phyloP scores from a whole-genome alignment of 2,329 filamentous ascomycete genomes.

The Orbilia brochopaga region DNA sequence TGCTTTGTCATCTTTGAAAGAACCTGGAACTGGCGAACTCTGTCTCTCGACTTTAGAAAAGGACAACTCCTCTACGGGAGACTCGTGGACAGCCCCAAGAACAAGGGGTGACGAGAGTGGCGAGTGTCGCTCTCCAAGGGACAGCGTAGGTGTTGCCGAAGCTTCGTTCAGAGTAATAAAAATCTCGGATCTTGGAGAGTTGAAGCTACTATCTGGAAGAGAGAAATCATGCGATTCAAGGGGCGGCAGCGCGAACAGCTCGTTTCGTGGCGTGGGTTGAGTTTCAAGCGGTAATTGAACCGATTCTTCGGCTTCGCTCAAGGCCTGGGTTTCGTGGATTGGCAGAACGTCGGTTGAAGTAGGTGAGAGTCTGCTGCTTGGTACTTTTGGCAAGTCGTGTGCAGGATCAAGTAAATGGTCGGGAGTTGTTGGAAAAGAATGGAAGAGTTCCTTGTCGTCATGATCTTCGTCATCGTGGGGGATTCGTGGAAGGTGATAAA shows the following conservation, averaged over 20 bases:
- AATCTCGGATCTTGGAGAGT: conserved; percentile 2
- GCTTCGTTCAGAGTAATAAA: background rate
- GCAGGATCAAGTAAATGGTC: background rate
- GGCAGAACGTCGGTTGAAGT: background rate
- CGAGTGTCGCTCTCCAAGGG: conserved; percentile 14
- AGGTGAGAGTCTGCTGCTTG: conserved; percentile 17
- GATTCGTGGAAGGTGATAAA: conserved; percentile 43
- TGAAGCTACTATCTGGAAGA: conserved; percentile 13
- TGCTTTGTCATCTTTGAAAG: background rate
- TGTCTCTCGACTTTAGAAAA: background rate
- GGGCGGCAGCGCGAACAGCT: background rate
- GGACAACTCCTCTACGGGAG: background rate
- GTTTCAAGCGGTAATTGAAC: background rate
- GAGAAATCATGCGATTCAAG: background rate
- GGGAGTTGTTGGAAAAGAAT: background rate
- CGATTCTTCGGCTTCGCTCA: background rate
- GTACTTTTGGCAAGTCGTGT: conserved; percentile 26
- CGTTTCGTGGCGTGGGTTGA: no score
- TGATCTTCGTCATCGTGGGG: conserved; percentile 36
- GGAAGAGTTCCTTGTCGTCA: conserved; percentile 10
- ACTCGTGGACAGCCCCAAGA: background rate
- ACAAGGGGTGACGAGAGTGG: conserved; percentile 1
- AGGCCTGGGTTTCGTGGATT: background rate
- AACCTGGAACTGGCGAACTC: background rate
- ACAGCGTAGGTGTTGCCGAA: background rate